phyloP scores from a whole-genome alignment of 192 early-diverging fungal genomes.

The Podila epigama region DNA sequence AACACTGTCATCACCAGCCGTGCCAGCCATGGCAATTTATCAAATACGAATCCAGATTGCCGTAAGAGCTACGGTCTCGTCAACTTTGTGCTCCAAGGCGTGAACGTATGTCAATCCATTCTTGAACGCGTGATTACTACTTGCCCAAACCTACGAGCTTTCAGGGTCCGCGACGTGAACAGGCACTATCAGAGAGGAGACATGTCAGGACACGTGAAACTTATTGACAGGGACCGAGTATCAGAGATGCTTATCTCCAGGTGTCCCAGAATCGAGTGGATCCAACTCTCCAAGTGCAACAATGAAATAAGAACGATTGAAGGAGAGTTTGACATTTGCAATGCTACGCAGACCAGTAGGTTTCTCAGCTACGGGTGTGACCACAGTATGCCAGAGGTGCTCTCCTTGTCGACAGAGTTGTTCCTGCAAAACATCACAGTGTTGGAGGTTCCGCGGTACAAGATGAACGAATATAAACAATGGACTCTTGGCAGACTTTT shows the following conservation, averaged over 20 bases:
- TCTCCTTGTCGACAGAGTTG: too few species aligned
- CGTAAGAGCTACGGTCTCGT: conserved; percentile 15
- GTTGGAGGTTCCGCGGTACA: not conserved
- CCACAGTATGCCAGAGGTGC: too few species aligned
- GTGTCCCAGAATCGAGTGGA: not conserved
- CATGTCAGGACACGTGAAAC: not conserved
- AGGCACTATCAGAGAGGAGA: not conserved
- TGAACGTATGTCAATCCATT: not conserved
- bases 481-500: not conserved
- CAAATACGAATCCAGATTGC: not conserved
- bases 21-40: not conserved
- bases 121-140: conserved; percentile 16
- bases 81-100: not conserved
- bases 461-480: too few species aligned
- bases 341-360: too few species aligned
- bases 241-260: not conserved
- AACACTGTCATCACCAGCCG: too few species aligned
- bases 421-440: conserved; percentile 1
- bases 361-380: too few species aligned
- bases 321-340: too few species aligned
- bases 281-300: too few species aligned
- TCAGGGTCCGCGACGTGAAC: conserved; percentile 2
- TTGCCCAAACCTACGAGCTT: conserved; percentile 17
- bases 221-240: not conserved
- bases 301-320: too few species aligned